Evolutionary conservation across 139 green algal genomes (phyloP).

Genomic region (Closterium sp.): DNA sequence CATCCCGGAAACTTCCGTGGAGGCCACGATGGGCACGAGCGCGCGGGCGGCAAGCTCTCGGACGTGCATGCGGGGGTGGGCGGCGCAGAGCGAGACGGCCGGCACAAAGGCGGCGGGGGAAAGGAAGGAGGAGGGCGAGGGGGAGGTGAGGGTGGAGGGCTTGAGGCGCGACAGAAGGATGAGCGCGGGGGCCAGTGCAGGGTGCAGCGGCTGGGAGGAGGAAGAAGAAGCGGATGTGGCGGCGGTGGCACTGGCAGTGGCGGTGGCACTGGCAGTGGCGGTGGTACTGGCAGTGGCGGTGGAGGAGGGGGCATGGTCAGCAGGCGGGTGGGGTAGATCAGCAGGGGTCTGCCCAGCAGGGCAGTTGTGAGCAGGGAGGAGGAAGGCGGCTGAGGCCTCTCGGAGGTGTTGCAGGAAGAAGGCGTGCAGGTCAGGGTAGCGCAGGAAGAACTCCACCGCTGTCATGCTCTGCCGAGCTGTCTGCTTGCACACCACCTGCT

Average conservation of each 20-base stretch:
- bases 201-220: constrained; percentile 57
- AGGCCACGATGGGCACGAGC: constrained; percentile 68
- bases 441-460: constrained; percentile 77
- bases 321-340: no score
- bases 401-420: constrained; percentile 64
- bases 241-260: background rate
- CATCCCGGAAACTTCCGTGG: constrained; percentile 36
- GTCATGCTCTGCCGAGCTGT: constrained; percentile 58
- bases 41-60: constrained; percentile 68
- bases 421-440: constrained; percentile 74
- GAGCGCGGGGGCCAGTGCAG: constrained; percentile 76
- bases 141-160: constrained; percentile 28
- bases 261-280: no score
- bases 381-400: background rate
- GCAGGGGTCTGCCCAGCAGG: no score
- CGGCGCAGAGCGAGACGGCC: constrained; percentile 60
- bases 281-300: no score
- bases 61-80: constrained; percentile 52
- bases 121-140: constrained; percentile 15
- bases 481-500: background rate
- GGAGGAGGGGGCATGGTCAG: background rate
- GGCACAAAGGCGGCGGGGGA: constrained; percentile 66
- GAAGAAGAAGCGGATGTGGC: no score
- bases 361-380: background rate
- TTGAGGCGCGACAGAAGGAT: constrained; percentile 77